Base-by-base conservation (phyloP, 148 eudicot species). In the Hydrangea macrophylla region DNA sequence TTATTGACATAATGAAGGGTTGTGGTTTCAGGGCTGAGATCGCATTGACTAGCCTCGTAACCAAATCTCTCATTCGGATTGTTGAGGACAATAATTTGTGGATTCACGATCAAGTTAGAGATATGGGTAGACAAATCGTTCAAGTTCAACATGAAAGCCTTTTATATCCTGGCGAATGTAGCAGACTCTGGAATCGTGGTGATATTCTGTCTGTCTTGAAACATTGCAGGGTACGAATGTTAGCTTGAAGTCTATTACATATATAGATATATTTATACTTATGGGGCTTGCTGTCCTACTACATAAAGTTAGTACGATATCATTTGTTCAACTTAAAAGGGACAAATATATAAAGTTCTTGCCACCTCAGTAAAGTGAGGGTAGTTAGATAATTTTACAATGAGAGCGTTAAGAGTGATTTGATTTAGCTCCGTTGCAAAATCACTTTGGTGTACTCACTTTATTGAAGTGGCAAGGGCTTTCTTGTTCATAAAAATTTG, bases 91-190 rank as follows among this genome's bases (percentile, higher is more conserved):
- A 73, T 44, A 40, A 8, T 13, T 65, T 88, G 71, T 81, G 87
- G 87, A 85, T 88, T 86, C 92, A 88, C 78, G 92, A 85, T 75
- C 90, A 85, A 68, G 63, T 85, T 25, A 80, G 78, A 77, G 86
- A 88, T 65, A 88, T 88, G 92, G 92, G 92, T 56, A 83, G 80
- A 67, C 81, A 88, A 78, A 85, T 88, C 65, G 84, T 85, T 35
- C 48, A n/a, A 9, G 84, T 85, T 35, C 48, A n/a, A 9, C 71
- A 71, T 18, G 73, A 83, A 70, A 39, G 51, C 60, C 28, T 31
- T n/a, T 25, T 66, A 36, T 75, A 81, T 58, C 71, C 45, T 37
- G 83, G 79, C 9, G 75, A 48, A 66, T 78, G 73, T 18, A 88
- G 87, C 62, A 85, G 92, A 70, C 55, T 88, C 6, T 88, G 92